Evolutionary conservation across 192 early-diverging fungal genomes (phyloP), one percentile per base, ranked within the genome.

Genomic region (Backusella parvicylindrica): DNA sequence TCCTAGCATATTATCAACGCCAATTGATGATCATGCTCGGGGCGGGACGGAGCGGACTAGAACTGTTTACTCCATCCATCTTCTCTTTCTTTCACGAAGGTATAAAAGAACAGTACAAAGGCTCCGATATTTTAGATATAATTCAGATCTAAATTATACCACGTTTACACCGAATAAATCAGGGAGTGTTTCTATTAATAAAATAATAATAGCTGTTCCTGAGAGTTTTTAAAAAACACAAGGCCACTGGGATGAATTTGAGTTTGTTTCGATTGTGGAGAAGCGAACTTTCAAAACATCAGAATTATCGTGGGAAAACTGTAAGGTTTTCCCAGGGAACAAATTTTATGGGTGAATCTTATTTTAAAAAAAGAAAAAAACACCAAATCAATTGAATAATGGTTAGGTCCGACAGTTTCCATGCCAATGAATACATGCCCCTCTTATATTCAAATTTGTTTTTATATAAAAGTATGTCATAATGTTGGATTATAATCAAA

Each of bases 301-400:
- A 28, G 23, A 56, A 56, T 56, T 9, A 15, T 56, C 53, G 53
- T 56, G 53, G 12, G 53, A 56, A 56, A 9, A 12, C 11, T 56
- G 53, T 56, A 23, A 23, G 53, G 53, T 60, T 28, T 1, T 28
- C 21, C 26, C 53, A 60, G 53, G 53, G 53, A 60, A 60, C 53
- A 13, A 7, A 60, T 60, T 1, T 13, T 7, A 60, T 60, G 12
- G 23, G 53, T 28, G 8, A 28, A 60, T 23, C 21, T 60, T 53
- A 53, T 28, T 56, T 60, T 60, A 60, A 60, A 60, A 56, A 60
- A 60, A 60, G 53, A 26, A 28, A 60, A 60, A 60, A 60, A 60
- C 26, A 28, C 53, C 53, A 60, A 60, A 60, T 12, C 26, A 26
- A 60, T 28, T 13, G 23, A 60, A 12, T 23, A 60, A 28, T 60